A percentile compares a stretch with the other conserved stretches of the same genome.
phyloP scores from a whole-genome alignment of 352 stramenopile genomes.

The Phytophthora agathidicida region DNA sequence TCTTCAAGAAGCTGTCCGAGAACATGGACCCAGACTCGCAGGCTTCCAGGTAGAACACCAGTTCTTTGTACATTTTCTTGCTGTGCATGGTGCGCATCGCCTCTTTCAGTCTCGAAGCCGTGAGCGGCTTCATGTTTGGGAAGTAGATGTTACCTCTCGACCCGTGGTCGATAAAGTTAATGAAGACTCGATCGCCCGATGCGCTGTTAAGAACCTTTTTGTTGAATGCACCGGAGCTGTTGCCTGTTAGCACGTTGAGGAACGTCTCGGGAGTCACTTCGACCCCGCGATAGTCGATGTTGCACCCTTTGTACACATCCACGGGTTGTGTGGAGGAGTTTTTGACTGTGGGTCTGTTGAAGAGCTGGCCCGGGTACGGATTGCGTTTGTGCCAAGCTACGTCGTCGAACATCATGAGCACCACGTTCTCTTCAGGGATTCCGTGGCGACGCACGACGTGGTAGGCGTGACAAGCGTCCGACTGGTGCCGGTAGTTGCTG shows the following conservation, averaged over 20 bases:
- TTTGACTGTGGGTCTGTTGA: conserved; percentile 76
- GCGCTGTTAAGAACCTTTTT: conserved; percentile 90
- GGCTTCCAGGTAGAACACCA: conserved; percentile 93
- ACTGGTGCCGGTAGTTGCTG: conserved; percentile 93
- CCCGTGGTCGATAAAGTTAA: conserved; percentile 94
- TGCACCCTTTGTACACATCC: conserved; percentile 89
- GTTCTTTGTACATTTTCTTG: conserved; percentile 89
- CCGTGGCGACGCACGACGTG: conserved; percentile 89
- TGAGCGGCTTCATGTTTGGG: conserved; percentile 73
- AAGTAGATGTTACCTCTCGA: conserved; percentile 86
- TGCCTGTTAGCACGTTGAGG: conserved; percentile 85
- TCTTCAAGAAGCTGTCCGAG: conserved; percentile 64
- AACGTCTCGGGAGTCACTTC: conserved; percentile 90
- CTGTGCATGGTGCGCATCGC: conserved; percentile 84
- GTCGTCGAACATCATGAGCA: conserved; percentile 95
- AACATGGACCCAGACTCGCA: conserved; percentile 94
- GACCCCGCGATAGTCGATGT: conserved; percentile 75
- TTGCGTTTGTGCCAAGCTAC: conserved; percentile 82
- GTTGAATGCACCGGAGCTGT: conserved; percentile 56
- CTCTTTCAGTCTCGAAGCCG: conserved; percentile 64
- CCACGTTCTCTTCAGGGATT: conserved; percentile 87
- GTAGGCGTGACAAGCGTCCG: conserved; percentile 91
- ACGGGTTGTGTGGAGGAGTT: conserved; percentile 50
- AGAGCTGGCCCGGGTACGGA: conserved; percentile 88
- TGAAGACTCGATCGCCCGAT: conserved; percentile 87